phyloP scores from a whole-genome alignment of 202 grass and related monocot species.

The Setaria italica region DNA sequence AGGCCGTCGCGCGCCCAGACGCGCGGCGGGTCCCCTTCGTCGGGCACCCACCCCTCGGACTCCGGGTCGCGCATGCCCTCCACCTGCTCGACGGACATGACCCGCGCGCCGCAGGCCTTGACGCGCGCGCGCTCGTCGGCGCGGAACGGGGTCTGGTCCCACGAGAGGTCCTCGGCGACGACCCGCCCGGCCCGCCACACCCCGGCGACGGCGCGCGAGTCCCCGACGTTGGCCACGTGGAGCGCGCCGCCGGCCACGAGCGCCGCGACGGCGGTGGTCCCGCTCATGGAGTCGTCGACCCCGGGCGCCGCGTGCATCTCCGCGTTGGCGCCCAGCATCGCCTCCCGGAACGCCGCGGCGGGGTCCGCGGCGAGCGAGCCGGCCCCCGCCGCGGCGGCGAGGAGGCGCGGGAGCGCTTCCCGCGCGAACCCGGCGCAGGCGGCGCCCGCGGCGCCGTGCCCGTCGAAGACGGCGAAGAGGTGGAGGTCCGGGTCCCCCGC shows the following conservation, averaged over 20 bases:
- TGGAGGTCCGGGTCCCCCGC: constrained; percentile 76
- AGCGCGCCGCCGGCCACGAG: constrained; percentile 66
- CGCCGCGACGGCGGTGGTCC: constrained; percentile 84
- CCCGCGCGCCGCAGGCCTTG: constrained; percentile 69
- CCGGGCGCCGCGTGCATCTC: constrained; percentile 66
- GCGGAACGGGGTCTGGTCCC: constrained; percentile 92
- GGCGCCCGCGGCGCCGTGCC: constrained; percentile 70
- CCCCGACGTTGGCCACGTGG: constrained; percentile 90
- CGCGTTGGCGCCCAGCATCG: constrained; percentile 62
- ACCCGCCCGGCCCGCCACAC: constrained; percentile 57
- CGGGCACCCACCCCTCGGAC: constrained; percentile 51
- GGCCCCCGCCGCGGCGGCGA: constrained; percentile 36
- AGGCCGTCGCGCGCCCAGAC: constrained; percentile 82
- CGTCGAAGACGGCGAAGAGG: constrained; percentile 92
- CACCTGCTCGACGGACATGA: constrained; percentile 75
- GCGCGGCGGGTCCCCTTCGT: constrained; percentile 74
- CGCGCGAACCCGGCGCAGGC: constrained; percentile 73
- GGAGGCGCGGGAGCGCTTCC: constrained; percentile 59
- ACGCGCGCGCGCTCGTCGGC: constrained; percentile 85
- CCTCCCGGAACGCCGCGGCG: constrained; percentile 53
- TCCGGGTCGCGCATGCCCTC: constrained; percentile 62
- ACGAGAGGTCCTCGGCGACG: constrained; percentile 78
- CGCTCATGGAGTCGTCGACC: constrained; percentile 89
- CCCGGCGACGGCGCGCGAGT: constrained; percentile 80
- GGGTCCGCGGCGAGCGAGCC: constrained; percentile 50